Base-by-base conservation (phyloP, 2,329 filamentous ascomycete genomes). In the Hymenoscyphus fraxineus region DNA sequence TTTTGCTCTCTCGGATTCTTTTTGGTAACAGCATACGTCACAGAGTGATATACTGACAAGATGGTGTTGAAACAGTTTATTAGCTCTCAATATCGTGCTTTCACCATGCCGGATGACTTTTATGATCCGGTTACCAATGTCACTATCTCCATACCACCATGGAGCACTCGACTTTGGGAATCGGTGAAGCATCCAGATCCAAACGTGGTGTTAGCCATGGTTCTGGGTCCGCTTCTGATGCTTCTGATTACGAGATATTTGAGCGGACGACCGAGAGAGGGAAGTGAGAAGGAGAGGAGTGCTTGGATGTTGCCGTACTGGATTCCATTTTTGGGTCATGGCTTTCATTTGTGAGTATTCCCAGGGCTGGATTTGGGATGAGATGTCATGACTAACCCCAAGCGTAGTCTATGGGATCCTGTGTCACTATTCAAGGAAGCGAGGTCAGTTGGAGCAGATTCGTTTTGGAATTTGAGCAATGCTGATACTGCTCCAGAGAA, bases 291-390 rank as follows among this genome's bases (percentile, higher is more conserved):
- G 47, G 66, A 60, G n/a, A 65, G 62, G 68, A 75, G 75, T 62
- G 78, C 83, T 65, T 81, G 81, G 72, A 74, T 79, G 63, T 68
- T 82, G 27, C 83, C 84, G 35, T 88, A 88, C 74, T 88, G 84
- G 82, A 73, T 88, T 7, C 85, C 86, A 1, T 78, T 82, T 60
- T 41, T 88, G 9, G 83, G 84, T 47, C 83, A 88, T 76, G 77
- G 80, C 6, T 69, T 82, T 51, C 75, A 74, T 22, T 82, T 85
- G 68, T 76, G 80, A 68, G 73, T 79, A 13, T n/a, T 54, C 10
- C 19, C 4, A 35, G 2, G 47, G 44, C 22, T 12, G 19, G 9
- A 51, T 54, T 54, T 54, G 9, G 19, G 47, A 54, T 22, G 19
- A 13, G 81, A 83, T 68, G 71, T 84, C 65, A 74, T 75, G 40